A percentile compares a stretch with the other conserved stretches of the same genome.
phyloP scores from a whole-genome alignment of 2,329 filamentous ascomycete species.

The Epichloe gansuensis region DNA sequence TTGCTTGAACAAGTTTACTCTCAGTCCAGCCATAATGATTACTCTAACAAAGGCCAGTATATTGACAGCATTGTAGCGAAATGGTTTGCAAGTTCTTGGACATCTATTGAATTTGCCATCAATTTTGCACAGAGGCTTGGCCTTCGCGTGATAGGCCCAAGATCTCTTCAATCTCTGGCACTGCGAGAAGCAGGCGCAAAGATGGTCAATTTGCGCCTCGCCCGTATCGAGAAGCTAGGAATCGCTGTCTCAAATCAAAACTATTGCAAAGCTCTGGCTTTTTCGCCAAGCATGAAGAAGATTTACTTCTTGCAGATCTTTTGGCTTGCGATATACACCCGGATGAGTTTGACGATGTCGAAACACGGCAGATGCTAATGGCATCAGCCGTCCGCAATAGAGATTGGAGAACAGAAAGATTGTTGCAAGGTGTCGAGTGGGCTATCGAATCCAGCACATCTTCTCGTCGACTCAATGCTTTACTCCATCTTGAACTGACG shows the following conservation, averaged over 20 bases:
- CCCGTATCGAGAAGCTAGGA: slow-evolving; percentile 45
- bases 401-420: slow-evolving; percentile 29
- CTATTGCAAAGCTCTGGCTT: slow-evolving; percentile 55
- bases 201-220: slow-evolving; percentile 46
- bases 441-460: slow-evolving; percentile 11
- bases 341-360: slow-evolving; percentile 39
- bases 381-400: slow-evolving; percentile 16
- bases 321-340: slow-evolving; percentile 41
- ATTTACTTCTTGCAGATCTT: slow-evolving; percentile 32
- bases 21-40: background rate
- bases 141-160: slow-evolving; percentile 58
- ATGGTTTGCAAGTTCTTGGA: slow-evolving; percentile 62
- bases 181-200: slow-evolving; percentile 46
- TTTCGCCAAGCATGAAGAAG: slow-evolving; percentile 47
- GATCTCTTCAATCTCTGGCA: slow-evolving; percentile 67
- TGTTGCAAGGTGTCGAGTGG: slow-evolving; percentile 32
- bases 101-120: slow-evolving; percentile 61
- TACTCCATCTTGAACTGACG: slow-evolving; percentile 10
- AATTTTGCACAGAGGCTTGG: slow-evolving; percentile 59
- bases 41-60: slow-evolving; percentile 11
- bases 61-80: slow-evolving; percentile 55
- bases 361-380: slow-evolving; percentile 28
- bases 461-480: slow-evolving; percentile 14
- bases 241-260: slow-evolving; percentile 51
- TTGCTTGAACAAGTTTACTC: background rate